Evolutionary conservation across 78 protist genomes (phyloP), one percentile per base, ranked within the genome.

Genomic region (Dictyostelium purpureum): DNA sequence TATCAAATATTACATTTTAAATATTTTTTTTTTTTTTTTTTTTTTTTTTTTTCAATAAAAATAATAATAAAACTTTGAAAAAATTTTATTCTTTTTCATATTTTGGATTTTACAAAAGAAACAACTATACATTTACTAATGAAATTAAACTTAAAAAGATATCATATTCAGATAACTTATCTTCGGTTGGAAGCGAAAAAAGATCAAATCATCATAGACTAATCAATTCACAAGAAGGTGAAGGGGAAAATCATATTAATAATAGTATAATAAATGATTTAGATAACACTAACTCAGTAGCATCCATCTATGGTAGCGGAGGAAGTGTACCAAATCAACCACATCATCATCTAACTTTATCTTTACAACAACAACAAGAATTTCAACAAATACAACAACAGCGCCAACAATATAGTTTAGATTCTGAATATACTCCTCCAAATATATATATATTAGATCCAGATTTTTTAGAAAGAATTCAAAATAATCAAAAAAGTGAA

Each of bases 131-230:
- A 33, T 28, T 47, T 3, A 40, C 31, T 3, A 67, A 35, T 40
- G 31, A 75, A 43, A 51, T 75, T 47, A 75, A 75, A 43, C 16
- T 75, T 51, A 51, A 43, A 75, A 75, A 75, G 81, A 75, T 75
- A 16, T 75, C 81, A 51, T 26, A 38, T 28, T 75, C 81, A 10
- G 81, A 75, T 75, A 75, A 66, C 52, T 52, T 75, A 52, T 51
- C 47, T 52, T 75, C 81, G 35, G 76, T 69, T 40, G 79, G 40
- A 28, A 71, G 79, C 45, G 12, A 21, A 57, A 7, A 49, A 14
- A 18, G 6, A 57, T 57, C 6, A 18, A 14, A 57, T 57, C 9
- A 11, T 19, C 65, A 57, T n/a, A n/a, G 12, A 6, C 6, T 49
- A 49, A 49, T 49, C 54, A 14, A 49, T 49, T 14, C 11, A 49